Base-by-base conservation (phyloP, 306 rosid genomes). In the Trifolium pratense region DNA sequence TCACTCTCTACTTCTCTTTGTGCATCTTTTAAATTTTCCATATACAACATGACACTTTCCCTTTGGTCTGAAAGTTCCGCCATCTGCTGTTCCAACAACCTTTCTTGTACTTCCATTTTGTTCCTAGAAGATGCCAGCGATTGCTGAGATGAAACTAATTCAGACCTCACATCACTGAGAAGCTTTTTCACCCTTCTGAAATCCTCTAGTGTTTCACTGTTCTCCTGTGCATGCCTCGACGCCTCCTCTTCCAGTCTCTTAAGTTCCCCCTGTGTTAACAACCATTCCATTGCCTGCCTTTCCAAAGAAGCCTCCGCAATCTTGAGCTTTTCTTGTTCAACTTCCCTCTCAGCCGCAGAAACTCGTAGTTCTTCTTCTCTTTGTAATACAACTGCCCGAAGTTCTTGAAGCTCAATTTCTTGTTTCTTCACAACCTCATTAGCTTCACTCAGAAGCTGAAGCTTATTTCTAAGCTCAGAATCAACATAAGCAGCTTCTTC, bases 61-160 rank as follows among this genome's bases (percentile, higher is more conserved):
- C 85, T 87, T 61, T 90, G 96, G 56, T 88, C 90, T 55, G 83
- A 81, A 37, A 89, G 95, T 73, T 91, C 99, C 46, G 74, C 72
- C 84, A 85, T 66, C 78, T 87, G 92, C 73, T 73, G 76, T 76
- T 75, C 83, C 69, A 86, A 63, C 82, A 88, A 89, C 84, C n/a
- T 60, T 76, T 88, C 96, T 66, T 92, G 96, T 64, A 79, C 91
- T 79, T 86, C 87, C 90, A 83, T 88, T 85, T 84, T 89, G 75
- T 81, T 59, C 75, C 93, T 80, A 49, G 96, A 89, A 70, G 85
- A 83, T 9, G 86, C 78, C 52, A 94, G 81, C 25, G 95, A 83
- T 69, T 89, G 91, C 86, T 90, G 99, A 72, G 99, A 91, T 23
- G 89, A 89, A 83, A 91, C 92, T 84, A 91, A 78, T 66, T 88